Base-by-base conservation (phyloP, 2,329 filamentous ascomycete genomes). In the Trichoderma guizhouense region DNA sequence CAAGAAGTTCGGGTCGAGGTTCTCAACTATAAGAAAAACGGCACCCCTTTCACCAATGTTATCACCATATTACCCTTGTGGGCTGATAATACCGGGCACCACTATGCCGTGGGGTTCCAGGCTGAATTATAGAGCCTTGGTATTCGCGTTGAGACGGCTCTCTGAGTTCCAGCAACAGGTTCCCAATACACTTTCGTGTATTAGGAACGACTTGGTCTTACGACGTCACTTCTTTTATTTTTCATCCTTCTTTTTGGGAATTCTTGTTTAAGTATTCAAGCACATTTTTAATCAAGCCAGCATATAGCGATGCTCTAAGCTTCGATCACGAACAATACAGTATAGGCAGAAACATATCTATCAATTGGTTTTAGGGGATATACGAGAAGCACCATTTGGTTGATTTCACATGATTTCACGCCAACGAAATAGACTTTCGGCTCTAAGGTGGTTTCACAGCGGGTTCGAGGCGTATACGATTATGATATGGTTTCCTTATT, bases 21-120 rank as follows among this genome's bases (percentile, higher is more conserved):
- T 15, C 90, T 91, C 78, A 97, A 97, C 79, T 97, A 95, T 79
- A 89, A 92, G 74, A 93, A 94, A 82, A 90, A 92, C 65, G 94
- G 94, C 0, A 88, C 93, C 76, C 86, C 86, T 0, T 97, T 97
- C 78, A 91, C 91, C 84, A 97, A 97, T 76, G 79, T 95, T 14
- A 84, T 97, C 67, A 93, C 92, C n/a, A 93, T 97, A 85, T 92
- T 97, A 68, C 94, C 94, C 0, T 89, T 97, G 39, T 83, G 84
- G 2, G 92, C 90, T 86, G 89, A 93, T 53, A 86, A 87, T 1
- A 84, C 87, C 15, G 86, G 88, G 12, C 88, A 89, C 73, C 90
- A 90, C 73, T 95, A 92, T 78, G 93, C 91, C 65, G 91, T 97
- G 30, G 94, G 94, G 4, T 95, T 97, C 77, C 90, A 94, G 79